Evolutionary conservation across 257 asterid species (phyloP).

Genomic region (Solanum medicagineum): DNA sequence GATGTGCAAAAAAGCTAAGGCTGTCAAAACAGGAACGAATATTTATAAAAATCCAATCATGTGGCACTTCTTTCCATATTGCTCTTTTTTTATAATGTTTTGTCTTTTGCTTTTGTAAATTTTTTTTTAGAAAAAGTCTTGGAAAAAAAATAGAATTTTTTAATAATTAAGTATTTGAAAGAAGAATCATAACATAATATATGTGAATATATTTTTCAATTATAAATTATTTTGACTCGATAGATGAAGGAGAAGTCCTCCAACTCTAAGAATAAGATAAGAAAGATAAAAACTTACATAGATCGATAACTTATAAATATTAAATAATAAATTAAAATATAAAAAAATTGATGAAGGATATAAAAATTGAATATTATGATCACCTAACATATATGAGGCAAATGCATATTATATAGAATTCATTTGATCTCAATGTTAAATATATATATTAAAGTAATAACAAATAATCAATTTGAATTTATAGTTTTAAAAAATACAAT

Average conservation of each 20-base stretch:
- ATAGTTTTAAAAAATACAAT: too few species aligned
- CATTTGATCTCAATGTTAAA: too few species aligned
- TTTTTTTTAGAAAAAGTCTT: background rate
- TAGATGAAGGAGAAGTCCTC: background rate
- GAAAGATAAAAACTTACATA: background rate
- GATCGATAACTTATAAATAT: too few species aligned
- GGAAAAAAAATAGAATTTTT: too few species aligned
- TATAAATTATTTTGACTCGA: background rate
- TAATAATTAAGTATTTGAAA: fast-evolving
- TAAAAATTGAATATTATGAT: too few species aligned
- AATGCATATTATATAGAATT: too few species aligned
- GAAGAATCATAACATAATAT: background rate
- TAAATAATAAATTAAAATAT: too few species aligned
- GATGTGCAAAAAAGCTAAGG: slow-evolving; percentile 6
- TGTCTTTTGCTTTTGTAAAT: background rate
- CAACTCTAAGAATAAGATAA: background rate
- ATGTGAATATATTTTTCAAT: background rate
- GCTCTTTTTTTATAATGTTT: background rate
- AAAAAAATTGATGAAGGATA: too few species aligned
- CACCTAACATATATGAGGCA: too few species aligned
- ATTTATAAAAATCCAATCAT: slow-evolving; percentile 9
- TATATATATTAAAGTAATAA: too few species aligned
- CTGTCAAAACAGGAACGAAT: background rate
- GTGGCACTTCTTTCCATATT: background rate
- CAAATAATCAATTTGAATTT: too few species aligned